Conservation (phyloP, 129 eudicot genomes). For the Heracleum sosnowskyi region DNA sequence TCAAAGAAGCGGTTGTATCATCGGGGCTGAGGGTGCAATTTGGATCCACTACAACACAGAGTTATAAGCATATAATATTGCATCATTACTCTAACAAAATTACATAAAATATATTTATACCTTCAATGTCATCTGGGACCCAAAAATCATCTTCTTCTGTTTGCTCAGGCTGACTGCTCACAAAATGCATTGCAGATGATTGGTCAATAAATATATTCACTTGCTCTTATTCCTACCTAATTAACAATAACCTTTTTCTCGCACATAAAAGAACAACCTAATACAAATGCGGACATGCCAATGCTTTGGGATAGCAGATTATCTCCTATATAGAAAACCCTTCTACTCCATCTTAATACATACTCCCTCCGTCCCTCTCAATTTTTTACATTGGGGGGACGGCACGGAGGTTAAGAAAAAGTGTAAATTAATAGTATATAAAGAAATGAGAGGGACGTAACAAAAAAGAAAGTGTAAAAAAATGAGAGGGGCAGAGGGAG, state of each 20-base stretch:
- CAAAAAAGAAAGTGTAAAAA: no score
- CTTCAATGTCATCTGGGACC: slow-evolving; percentile 76
- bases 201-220: slow-evolving; percentile 13
- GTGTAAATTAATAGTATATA: no score
- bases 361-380: no score
- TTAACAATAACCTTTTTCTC: slow-evolving; percentile 30
- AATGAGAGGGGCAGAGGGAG: no score
- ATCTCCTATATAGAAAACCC: neutral
- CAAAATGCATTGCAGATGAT: slow-evolving; percentile 5
- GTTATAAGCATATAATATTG: slow-evolving; percentile 2
- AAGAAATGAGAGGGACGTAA: no score
- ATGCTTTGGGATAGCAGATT: slow-evolving; percentile 12
- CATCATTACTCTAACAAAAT: neutral
- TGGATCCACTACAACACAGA: slow-evolving; percentile 51
- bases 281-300: slow-evolving; percentile 5
- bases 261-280: slow-evolving; percentile 3
- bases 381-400: no score
- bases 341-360: neutral
- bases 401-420: no score
- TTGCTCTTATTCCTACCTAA: slow-evolving; percentile 13
- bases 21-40: slow-evolving; percentile 66
- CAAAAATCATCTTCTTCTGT: slow-evolving; percentile 57
- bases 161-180: slow-evolving; percentile 48
- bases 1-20: slow-evolving; percentile 20
- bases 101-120: slow-evolving; percentile 26